Percentiles rank a stretch among this genome's conserved stretches.
Conservation (phyloP, 2,329 filamentous ascomycete genomes). For the Stemphylium lycopersici region DNA sequence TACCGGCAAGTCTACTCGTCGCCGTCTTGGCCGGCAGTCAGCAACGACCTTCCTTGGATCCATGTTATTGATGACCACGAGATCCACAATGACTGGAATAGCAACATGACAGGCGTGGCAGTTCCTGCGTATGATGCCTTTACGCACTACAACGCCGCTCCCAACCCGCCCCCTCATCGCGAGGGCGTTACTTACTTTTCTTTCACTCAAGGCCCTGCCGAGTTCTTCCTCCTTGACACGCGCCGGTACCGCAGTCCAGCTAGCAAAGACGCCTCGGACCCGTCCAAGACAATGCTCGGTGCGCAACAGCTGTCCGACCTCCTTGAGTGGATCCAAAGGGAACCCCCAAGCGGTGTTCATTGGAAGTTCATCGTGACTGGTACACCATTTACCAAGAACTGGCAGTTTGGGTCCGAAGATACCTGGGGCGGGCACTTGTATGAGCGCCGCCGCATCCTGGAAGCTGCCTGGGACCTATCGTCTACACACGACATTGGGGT, state of each 20-base stretch:
- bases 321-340: conserved; percentile 73
- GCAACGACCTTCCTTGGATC: conserved; percentile 89
- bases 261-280: conserved; percentile 65
- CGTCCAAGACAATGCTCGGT: conserved; percentile 87
- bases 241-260: conserved; percentile 79
- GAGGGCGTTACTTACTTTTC: conserved; percentile 80
- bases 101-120: conserved; percentile 81
- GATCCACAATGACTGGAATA: conserved; percentile 91
- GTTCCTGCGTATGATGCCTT: conserved; percentile 81
- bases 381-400: conserved; percentile 97
- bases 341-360: conserved; percentile 76
- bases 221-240: conserved; percentile 95
- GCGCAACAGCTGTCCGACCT: conserved; percentile 78
- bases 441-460: conserved; percentile 79
- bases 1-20: conserved; percentile 97
- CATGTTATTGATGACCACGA: conserved; percentile 97
- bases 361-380: conserved; percentile 95
- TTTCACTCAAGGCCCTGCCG: conserved; percentile 87
- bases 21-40: conserved; percentile 82
- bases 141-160: conserved; percentile 80
- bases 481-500: conserved; percentile 73
- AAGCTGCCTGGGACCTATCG: conserved; percentile 92
- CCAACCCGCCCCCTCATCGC: conserved; percentile 77
- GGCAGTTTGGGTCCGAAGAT: conserved; percentile 84
- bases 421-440: conserved; percentile 92